Evolutionary conservation across 441 rosid species (phyloP).

Genomic region (Cnidoscolus chayamansa): DNA sequence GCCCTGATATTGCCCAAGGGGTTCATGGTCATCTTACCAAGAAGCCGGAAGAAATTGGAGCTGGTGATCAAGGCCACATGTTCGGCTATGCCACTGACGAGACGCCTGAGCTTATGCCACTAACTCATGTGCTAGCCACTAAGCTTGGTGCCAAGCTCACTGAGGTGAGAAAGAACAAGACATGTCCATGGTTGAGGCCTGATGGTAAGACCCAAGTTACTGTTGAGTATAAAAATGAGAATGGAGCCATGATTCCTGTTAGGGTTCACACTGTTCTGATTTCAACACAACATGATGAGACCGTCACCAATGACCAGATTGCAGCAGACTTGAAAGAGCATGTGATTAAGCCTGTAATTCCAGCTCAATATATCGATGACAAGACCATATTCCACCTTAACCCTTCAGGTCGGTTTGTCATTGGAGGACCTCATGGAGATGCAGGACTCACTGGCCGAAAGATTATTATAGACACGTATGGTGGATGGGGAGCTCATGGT

Average conservation of each 20-base stretch:
- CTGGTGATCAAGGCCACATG: conserved; percentile 86
- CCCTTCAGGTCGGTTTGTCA: conserved; percentile 80
- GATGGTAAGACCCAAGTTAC: conserved; percentile 85
- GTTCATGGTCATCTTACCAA: conserved; percentile 76
- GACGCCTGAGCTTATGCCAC: conserved; percentile 72
- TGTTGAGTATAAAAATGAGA: conserved; percentile 60
- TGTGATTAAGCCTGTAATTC: conserved; percentile 70
- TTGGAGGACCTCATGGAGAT: conserved; percentile 84
- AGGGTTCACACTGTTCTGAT: conserved; percentile 75
- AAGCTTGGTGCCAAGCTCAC: conserved; percentile 82
- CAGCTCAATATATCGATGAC: conserved; percentile 63
- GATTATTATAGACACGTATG: conserved; percentile 67
- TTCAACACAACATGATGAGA: conserved; percentile 79
- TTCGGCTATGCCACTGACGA: conserved; percentile 78
- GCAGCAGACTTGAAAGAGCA: conserved; percentile 66
- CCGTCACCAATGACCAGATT: conserved; percentile 67
- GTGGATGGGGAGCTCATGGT: conserved; percentile 54
- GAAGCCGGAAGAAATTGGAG: conserved; percentile 81
- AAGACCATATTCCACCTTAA: conserved; percentile 76
- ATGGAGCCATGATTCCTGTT: conserved; percentile 68
- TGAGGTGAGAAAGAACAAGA: conserved; percentile 74
- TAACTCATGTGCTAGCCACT: conserved; percentile 74
- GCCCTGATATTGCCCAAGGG: conserved; percentile 82
- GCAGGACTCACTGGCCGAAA: conserved; percentile 83
- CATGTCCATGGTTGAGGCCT: conserved; percentile 76